phyloP scores from a whole-genome alignment of 306 rosid genomes.

The Argentina anserina region DNA sequence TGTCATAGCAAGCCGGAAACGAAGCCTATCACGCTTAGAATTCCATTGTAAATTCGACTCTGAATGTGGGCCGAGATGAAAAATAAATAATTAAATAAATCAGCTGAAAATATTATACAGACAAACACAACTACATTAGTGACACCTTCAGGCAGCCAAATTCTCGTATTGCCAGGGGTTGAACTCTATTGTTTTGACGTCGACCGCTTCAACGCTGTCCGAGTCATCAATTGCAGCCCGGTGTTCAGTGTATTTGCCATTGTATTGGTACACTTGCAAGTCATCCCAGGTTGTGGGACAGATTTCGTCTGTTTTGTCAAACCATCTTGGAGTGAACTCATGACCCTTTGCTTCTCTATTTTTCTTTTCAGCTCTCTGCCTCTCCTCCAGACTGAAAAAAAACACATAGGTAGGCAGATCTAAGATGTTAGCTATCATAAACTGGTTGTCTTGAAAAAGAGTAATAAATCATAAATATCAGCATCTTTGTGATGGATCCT shows the following conservation, averaged over 20 bases:
- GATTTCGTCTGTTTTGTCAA: conserved; percentile 61
- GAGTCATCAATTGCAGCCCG: conserved; percentile 53
- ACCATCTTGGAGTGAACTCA: conserved; percentile 65
- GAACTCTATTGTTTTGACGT: conserved; percentile 46
- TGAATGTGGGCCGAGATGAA: neutral
- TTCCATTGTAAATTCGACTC: conserved; percentile 9
- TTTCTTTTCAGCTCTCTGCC: conserved; percentile 75
- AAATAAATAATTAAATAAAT: conserved; percentile 11
- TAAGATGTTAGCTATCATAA: conserved; percentile 8
- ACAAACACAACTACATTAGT: conserved; percentile 1
- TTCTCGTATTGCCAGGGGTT: conserved; percentile 74
- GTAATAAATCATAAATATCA: neutral
- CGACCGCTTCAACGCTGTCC: conserved; percentile 31
- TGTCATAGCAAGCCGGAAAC: conserved; percentile 9
- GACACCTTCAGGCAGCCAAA: conserved; percentile 33
- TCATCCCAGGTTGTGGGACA: conserved; percentile 77
- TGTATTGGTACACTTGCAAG: conserved; percentile 66
- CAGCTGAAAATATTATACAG: conserved; percentile 10
- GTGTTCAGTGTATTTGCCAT: conserved; percentile 57
- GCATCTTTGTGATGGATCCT: neutral
- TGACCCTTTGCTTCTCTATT: conserved; percentile 52
- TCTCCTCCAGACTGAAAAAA: conserved; percentile 66
- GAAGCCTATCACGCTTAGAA: conserved; percentile 1
- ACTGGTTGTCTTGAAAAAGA: neutral
- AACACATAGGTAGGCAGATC: conserved; percentile 12